Conservation (phyloP, 169 alveolate species). For the Plasmodium vinckei region DNA sequence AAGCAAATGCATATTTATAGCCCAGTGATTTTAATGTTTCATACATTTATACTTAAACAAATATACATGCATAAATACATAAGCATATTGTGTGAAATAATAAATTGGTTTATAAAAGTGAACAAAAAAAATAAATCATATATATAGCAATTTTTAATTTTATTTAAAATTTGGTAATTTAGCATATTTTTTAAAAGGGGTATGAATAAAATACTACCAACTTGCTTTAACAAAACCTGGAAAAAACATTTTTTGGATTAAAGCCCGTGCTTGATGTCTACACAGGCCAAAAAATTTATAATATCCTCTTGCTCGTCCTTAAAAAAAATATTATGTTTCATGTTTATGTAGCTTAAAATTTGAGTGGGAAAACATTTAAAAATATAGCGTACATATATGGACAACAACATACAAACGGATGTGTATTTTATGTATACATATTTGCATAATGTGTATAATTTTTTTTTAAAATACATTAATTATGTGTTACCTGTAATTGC, state of each 20-base stretch:
- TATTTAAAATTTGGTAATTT: background rate
- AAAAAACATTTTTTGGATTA: constrained; percentile 79
- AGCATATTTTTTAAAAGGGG: background rate
- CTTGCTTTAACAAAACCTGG: constrained; percentile 85
- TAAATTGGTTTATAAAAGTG: no score
- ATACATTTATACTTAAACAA: no score
- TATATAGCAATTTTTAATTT: background rate
- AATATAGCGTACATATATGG: background rate
- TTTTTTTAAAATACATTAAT: background rate
- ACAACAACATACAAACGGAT: background rate
- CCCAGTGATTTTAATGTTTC: no score
- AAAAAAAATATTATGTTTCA: background rate
- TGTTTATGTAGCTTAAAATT: background rate
- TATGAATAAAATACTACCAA: constrained; percentile 76
- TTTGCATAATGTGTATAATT: background rate
- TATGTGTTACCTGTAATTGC: constrained; percentile 80
- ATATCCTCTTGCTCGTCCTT: constrained; percentile 84
- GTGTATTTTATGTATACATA: background rate
- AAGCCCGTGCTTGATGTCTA: constrained; percentile 82
- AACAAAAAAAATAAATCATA: no score
- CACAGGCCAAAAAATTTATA: constrained; percentile 80
- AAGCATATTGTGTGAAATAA: no score
- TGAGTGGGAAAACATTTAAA: background rate
- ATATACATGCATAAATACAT: no score
- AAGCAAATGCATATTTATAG: no score